Conservation (phyloP, 768 basidiomycete genomes). For the Imleria badia region DNA sequence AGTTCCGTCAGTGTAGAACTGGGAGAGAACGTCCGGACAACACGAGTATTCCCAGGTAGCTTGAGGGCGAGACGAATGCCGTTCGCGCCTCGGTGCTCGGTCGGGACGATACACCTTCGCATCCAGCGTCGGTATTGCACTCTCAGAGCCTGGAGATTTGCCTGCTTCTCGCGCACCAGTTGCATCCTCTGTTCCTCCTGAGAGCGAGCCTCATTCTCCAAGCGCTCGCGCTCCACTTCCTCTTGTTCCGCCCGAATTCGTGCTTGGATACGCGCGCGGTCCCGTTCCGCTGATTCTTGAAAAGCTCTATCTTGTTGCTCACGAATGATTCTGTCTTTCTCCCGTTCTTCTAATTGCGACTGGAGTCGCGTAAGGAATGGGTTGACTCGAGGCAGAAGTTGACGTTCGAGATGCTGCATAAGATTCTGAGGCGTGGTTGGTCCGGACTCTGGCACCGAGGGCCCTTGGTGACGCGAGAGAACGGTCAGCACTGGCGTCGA, state of each 20-base stretch:
- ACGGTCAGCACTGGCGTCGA: constrained; percentile 65
- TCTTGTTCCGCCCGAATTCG: constrained; percentile 47
- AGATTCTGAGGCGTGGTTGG: constrained; percentile 67
- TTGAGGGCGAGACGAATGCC: constrained; percentile 51
- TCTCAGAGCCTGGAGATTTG: constrained; percentile 36
- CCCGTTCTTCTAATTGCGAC: constrained; percentile 47
- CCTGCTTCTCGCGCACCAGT: constrained; percentile 38
- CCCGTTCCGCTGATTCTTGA: constrained; percentile 57
- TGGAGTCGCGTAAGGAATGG: constrained; percentile 72
- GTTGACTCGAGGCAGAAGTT: constrained; percentile 77
- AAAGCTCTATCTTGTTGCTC: constrained; percentile 85
- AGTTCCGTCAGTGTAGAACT: constrained; percentile 56
- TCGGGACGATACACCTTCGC: constrained; percentile 45
- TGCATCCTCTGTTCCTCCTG: constrained; percentile 36
- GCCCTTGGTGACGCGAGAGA: constrained; percentile 82
- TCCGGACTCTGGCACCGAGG: constrained; percentile 45
- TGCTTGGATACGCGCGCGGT: constrained; percentile 65
- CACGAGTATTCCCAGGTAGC: constrained; percentile 54
- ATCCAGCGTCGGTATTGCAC: constrained; percentile 63
- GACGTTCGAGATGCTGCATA: constrained; percentile 60
- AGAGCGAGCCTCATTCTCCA: constrained; percentile 30
- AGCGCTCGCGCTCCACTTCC: constrained; percentile 34
- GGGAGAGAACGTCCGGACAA: constrained; percentile 55
- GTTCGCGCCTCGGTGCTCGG: constrained; percentile 24
- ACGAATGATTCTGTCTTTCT: constrained; percentile 59